A percentile compares a stretch with the other conserved stretches of the same genome.
Evolutionary conservation across 495 filamentous ascomycete species (phyloP).

Genomic region (Neurospora sp.): DNA sequence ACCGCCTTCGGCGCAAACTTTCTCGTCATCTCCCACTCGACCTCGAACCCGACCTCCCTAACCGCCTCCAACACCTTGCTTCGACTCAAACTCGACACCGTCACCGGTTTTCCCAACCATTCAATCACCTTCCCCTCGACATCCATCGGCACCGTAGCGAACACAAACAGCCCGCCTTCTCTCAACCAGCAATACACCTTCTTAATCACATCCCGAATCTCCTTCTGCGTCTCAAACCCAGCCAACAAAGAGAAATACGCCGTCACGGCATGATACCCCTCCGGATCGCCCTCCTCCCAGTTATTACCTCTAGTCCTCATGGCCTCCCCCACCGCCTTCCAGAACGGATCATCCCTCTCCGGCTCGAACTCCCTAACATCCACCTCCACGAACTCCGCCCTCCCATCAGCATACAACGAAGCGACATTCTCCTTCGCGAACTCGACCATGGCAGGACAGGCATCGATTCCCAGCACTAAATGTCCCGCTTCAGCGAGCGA

Average conservation of each 20-base stretch:
- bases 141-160: constrained; percentile 6
- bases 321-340: background rate
- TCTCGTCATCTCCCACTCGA: constrained; percentile 4
- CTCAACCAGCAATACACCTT: constrained; percentile 3
- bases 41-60: constrained; percentile 5
- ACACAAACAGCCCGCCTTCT: constrained; percentile 13
- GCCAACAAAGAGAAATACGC: constrained; percentile 11
- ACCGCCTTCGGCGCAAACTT: constrained; percentile 7
- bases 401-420: background rate
- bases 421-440: constrained; percentile 21
- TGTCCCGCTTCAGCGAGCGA: constrained; percentile 23
- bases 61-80: constrained; percentile 3
- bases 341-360: background rate
- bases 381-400: constrained; percentile 18
- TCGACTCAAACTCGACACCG: constrained; percentile 7
- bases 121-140: constrained; percentile 6
- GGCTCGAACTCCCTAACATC: constrained; percentile 23
- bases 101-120: constrained; percentile 11
- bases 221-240: constrained; percentile 6
- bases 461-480: constrained; percentile 28
- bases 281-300: background rate
- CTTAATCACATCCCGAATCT: background rate
- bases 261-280: constrained; percentile 9
- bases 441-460: constrained; percentile 23
- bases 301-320: too few relatives aligned